phyloP scores from a whole-genome alignment of 441 rosid species.

The Erodium texanum region DNA sequence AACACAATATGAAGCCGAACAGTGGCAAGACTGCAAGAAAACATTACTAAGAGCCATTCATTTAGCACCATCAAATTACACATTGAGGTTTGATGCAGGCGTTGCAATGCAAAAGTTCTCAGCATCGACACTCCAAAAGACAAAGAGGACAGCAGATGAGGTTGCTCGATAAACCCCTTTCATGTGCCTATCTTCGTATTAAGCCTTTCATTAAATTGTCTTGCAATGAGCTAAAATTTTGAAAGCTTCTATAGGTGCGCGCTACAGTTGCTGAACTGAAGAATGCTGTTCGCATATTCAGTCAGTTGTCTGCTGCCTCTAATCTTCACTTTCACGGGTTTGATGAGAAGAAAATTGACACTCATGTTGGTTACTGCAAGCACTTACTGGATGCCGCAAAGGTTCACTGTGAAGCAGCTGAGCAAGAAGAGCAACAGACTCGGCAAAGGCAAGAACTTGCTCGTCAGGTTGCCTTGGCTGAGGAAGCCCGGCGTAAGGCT shows the following conservation, averaged over 20 bases:
- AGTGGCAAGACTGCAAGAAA: conserved; percentile 99
- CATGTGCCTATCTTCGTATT: conserved; percentile 10
- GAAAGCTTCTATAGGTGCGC: conserved; percentile 53
- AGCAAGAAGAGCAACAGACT: conserved; percentile 88
- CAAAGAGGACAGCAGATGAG: conserved; percentile 93
- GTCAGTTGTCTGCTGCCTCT: conserved; percentile 87
- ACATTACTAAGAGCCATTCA: conserved; percentile 91
- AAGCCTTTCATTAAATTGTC: conserved; percentile 12
- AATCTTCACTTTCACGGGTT: conserved; percentile 92
- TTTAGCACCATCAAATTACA: conserved; percentile 89
- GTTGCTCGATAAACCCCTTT: conserved; percentile 27
- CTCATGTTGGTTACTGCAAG: conserved; percentile 95
- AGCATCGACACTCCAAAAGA: conserved; percentile 89
- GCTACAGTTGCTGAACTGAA: conserved; percentile 90
- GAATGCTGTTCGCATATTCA: conserved; percentile 89
- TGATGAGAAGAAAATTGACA: conserved; percentile 93
- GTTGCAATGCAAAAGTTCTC: conserved; percentile 99
- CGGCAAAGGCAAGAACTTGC: conserved; percentile 92
- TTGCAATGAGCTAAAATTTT: neutral
- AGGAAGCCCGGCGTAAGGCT: conserved; percentile 97
- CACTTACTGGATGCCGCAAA: conserved; percentile 91
- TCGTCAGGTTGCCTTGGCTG: conserved; percentile 94
- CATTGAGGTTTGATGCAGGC: conserved; percentile 93
- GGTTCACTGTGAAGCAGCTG: conserved; percentile 95
- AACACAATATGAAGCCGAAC: conserved; percentile 98